Percentiles rank a stretch among this genome's conserved stretches.
Conservation (phyloP, 2,329 filamentous ascomycete species). For the Diaporthe sp. region DNA sequence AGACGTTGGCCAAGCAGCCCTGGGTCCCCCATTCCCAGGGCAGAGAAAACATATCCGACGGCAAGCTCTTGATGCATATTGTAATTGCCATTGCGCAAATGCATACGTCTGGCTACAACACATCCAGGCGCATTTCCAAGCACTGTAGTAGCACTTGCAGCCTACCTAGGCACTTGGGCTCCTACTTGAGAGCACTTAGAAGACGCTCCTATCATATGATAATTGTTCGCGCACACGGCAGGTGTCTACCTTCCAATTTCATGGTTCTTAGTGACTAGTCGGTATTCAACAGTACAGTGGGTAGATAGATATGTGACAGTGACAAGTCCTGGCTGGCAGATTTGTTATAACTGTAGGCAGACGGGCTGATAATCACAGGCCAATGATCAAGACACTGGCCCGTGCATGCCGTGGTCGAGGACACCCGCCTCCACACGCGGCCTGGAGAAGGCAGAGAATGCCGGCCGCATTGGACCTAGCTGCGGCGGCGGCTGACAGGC, state of each 20-base stretch:
- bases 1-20: background rate
- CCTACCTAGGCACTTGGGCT: too few species aligned
- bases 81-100: background rate
- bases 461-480: constrained; percentile 13
- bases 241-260: too few species aligned
- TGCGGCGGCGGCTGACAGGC: background rate
- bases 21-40: background rate
- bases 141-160: too few species aligned
- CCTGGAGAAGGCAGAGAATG: background rate
- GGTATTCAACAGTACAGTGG: background rate
- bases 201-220: too few species aligned
- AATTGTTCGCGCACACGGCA: too few species aligned
- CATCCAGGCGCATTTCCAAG: background rate
- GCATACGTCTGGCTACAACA: background rate
- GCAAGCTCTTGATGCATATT: background rate
- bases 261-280: too few species aligned
- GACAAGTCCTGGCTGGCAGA: background rate
- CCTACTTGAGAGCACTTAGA: too few species aligned
- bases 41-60: background rate
- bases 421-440: background rate
- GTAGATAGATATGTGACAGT: background rate
- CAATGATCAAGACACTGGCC: background rate
- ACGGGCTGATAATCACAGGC: background rate
- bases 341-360: background rate
- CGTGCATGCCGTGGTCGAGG: background rate